Percentiles rank a stretch among this genome's conserved stretches.
phyloP scores from a whole-genome alignment of 1,284 basidiomycete species.

The Ustilago hordei region DNA sequence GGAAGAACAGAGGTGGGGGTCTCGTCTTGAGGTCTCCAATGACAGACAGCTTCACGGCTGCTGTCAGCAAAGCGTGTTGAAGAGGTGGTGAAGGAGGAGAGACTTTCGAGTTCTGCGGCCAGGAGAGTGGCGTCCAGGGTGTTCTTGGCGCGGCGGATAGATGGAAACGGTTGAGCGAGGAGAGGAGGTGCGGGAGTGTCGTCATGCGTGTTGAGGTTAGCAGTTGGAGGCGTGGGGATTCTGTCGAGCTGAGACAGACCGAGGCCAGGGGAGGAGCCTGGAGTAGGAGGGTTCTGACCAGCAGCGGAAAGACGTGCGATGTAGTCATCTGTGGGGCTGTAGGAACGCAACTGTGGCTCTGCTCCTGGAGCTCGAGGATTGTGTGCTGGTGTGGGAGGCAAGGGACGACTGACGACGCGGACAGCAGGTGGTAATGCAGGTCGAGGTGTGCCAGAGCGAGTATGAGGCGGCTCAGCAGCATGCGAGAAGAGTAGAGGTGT shows the following conservation, averaged over 20 bases:
- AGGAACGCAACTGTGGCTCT: not conserved
- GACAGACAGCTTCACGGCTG: conserved; percentile 21
- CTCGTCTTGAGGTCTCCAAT: conserved; percentile 14
- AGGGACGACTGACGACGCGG: conserved; percentile 22
- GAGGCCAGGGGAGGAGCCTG: not conserved
- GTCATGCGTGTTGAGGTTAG: conserved; percentile 9
- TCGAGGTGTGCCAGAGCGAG: conserved; percentile 10
- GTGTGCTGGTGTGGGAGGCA: conserved; percentile 26
- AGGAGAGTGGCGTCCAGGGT: conserved; percentile 17
- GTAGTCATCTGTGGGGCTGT: not conserved
- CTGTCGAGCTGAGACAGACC: not conserved
- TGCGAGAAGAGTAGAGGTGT: not conserved
- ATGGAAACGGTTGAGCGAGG: conserved; percentile 3
- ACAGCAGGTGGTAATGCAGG: not conserved
- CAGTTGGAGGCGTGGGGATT: not conserved
- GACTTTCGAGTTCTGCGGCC: conserved; percentile 25
- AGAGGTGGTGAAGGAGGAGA: conserved; percentile 11
- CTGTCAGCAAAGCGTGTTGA: conserved; percentile 1
- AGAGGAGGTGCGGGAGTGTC: not conserved
- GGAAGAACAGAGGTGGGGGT: not conserved
- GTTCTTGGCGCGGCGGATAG: conserved; percentile 7
- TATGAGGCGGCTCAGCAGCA: not conserved
- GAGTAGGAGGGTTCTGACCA: not conserved
- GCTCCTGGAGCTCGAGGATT: not conserved
- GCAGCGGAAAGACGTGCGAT: not conserved